Conservation (phyloP, 371 early-diverging fungal species). For the Actinomucor elegans region DNA sequence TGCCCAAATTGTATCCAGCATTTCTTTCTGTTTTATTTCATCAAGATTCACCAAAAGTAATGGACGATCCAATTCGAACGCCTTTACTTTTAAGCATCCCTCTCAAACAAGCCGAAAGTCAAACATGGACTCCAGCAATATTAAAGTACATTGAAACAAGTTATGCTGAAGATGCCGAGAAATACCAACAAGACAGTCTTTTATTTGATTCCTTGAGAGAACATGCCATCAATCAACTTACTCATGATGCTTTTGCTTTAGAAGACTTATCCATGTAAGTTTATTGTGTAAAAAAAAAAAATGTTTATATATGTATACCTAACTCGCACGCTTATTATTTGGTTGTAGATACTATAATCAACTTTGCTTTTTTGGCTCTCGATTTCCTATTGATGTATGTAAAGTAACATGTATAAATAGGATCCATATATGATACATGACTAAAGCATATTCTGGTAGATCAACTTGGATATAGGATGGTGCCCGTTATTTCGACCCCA, state of each 20-base stretch:
- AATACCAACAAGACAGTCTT: slow-evolving; percentile 31
- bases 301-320: too few relatives aligned
- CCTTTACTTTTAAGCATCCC: slow-evolving; percentile 16
- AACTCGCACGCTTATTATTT: neutral
- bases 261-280: slow-evolving; percentile 33
- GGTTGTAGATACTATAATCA: slow-evolving; percentile 42
- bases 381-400: slow-evolving; percentile 47
- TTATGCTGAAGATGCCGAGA: slow-evolving; percentile 37
- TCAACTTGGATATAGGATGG: slow-evolving; percentile 21
- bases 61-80: slow-evolving; percentile 8
- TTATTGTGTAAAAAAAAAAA: too few relatives aligned
- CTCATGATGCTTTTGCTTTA: slow-evolving; percentile 10
- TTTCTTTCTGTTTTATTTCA: slow-evolving; percentile 12
- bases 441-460: neutral
- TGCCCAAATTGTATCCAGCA: slow-evolving; percentile 10
- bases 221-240: slow-evolving; percentile 14
- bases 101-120: slow-evolving; percentile 20
- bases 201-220: slow-evolving; percentile 32
- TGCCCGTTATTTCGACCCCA: slow-evolving; percentile 19
- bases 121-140: slow-evolving; percentile 30
- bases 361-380: slow-evolving; percentile 38
- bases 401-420: too few relatives aligned
- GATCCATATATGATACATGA: neutral
- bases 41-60: neutral
- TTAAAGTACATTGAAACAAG: slow-evolving; percentile 37